A percentile compares a stretch with the other conserved stretches of the same genome.
Evolutionary conservation across 164 flowering plant genomes (phyloP).

Genomic region (Piper longum): DNA sequence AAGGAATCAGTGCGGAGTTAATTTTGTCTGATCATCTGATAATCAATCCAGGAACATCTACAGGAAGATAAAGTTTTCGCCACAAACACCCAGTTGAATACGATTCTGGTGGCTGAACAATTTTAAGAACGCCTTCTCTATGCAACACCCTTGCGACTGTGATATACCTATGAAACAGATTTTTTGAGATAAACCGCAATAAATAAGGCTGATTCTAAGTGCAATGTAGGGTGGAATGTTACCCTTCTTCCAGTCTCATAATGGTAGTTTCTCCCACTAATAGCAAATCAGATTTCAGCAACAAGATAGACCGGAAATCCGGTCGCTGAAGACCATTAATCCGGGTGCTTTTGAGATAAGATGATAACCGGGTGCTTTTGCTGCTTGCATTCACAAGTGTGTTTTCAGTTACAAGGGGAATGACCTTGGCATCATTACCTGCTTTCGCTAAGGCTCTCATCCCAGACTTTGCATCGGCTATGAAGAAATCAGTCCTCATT

Average conservation of each 20-base stretch:
- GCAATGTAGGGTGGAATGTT: slow-evolving; percentile 3
- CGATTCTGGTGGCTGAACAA: slow-evolving; percentile 43
- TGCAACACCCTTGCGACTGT: not conserved
- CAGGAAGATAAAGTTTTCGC: no score
- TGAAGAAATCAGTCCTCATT: slow-evolving; percentile 47
- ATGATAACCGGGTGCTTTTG: slow-evolving; percentile 23
- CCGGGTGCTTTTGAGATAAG: slow-evolving; percentile 23
- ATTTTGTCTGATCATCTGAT: slow-evolving; percentile 13
- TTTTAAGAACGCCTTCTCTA: slow-evolving; percentile 35
- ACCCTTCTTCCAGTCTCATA: slow-evolving; percentile 58
- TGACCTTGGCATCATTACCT: slow-evolving; percentile 37
- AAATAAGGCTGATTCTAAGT: not conserved
- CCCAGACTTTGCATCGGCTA: slow-evolving; percentile 45
- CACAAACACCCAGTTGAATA: slow-evolving; percentile 19
- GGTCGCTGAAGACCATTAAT: slow-evolving; percentile 30
- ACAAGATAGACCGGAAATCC: no score
- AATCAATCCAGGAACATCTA: slow-evolving; percentile 38
- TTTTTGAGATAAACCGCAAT: not conserved
- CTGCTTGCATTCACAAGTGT: slow-evolving; percentile 32
- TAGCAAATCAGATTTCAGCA: slow-evolving; percentile 11
- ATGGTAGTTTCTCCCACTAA: slow-evolving; percentile 23
- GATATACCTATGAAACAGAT: slow-evolving; percentile 31
- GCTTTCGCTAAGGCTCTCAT: slow-evolving; percentile 49
- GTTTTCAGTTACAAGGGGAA: slow-evolving; percentile 36
- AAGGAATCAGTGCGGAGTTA: slow-evolving; percentile 3